phyloP scores from a whole-genome alignment of 768 basidiomycete genomes.

The Mycena floridula region DNA sequence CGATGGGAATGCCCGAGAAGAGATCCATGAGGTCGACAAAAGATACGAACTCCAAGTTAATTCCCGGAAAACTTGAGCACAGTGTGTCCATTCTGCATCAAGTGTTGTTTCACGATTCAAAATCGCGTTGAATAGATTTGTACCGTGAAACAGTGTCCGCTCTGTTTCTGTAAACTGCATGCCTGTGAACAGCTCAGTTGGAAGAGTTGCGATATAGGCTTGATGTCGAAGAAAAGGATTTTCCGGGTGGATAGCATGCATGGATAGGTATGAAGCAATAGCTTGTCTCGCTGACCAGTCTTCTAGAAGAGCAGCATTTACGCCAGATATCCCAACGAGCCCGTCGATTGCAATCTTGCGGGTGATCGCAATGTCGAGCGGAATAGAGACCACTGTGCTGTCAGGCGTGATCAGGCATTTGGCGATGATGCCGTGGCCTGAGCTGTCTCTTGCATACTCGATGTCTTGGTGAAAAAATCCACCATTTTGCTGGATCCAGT shows the following conservation, averaged over 20 bases:
- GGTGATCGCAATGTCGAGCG: constrained; percentile 61
- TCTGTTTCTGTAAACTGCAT: constrained; percentile 66
- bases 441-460: background rate
- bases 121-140: constrained; percentile 77
- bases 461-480: background rate
- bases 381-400: constrained; percentile 56
- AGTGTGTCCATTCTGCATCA: constrained; percentile 65
- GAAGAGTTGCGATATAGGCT: constrained; percentile 67
- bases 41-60: constrained; percentile 75
- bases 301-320: constrained; percentile 16
- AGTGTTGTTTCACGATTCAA: constrained; percentile 57
- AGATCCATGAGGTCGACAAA: constrained; percentile 68
- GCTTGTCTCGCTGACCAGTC: constrained; percentile 60
- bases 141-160: constrained; percentile 63
- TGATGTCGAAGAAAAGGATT: constrained; percentile 31
- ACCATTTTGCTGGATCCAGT: background rate
- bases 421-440: constrained; percentile 26
- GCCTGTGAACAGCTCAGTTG: constrained; percentile 61
- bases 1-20: constrained; percentile 89
- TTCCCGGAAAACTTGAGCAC: too few relatives aligned
- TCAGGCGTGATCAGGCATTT: constrained; percentile 40
- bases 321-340: constrained; percentile 28
- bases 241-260: constrained; percentile 34
- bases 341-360: constrained; percentile 38
- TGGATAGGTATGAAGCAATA: constrained; percentile 58